Conservation (phyloP, 257 asterid genomes). For the Solanum peruvianum region DNA sequence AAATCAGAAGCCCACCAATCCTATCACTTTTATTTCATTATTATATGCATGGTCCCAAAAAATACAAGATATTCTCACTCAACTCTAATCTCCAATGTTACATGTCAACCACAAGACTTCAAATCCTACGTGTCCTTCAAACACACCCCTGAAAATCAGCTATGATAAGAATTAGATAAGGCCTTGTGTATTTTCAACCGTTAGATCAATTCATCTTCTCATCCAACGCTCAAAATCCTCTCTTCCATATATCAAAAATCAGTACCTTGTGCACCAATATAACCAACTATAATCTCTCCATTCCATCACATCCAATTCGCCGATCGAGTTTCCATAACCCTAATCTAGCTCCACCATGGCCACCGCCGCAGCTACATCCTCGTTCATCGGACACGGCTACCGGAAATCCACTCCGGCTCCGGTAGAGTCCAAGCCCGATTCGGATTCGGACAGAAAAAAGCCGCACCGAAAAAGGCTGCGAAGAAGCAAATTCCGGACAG, state of each 20-base stretch:
- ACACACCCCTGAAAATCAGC: slow-evolving; percentile 22
- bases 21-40: not conserved
- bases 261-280: slow-evolving; percentile 16
- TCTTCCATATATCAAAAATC: slow-evolving; percentile 19
- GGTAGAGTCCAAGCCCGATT: slow-evolving; percentile 69
- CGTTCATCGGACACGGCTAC: slow-evolving; percentile 72
- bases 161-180: slow-evolving; percentile 75
- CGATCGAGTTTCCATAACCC: not conserved
- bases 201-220: slow-evolving; percentile 29
- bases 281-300: slow-evolving; percentile 19
- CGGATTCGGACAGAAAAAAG: slow-evolving; percentile 49
- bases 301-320: slow-evolving; percentile 6
- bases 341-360: slow-evolving; percentile 26
- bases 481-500: slow-evolving; percentile 35
- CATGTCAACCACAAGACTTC: slow-evolving; percentile 16
- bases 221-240: slow-evolving; percentile 37
- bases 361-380: slow-evolving; percentile 64
- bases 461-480: slow-evolving; percentile 37
- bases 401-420: slow-evolving; percentile 39
- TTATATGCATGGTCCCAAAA: not conserved
- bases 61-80: not conserved
- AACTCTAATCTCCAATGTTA: not conserved
- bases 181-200: slow-evolving; percentile 18
- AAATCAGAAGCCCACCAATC: not conserved
- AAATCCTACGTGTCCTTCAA: slow-evolving; percentile 22